phyloP scores from a whole-genome alignment of 331 rosid species.

The Pyracantha coccinea region DNA sequence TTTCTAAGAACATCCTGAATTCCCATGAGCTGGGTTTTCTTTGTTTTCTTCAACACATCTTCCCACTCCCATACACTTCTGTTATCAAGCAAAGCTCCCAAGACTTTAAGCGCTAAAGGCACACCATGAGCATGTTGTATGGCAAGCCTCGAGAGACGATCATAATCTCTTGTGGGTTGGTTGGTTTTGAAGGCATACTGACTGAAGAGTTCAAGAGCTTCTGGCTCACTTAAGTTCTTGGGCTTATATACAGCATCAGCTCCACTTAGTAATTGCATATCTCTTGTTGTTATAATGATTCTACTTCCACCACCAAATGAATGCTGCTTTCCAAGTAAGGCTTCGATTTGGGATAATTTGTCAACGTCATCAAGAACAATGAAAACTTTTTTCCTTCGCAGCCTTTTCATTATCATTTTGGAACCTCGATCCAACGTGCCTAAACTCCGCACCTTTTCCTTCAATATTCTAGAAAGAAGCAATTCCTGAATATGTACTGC shows the following conservation, averaged over 20 bases:
- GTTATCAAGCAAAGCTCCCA: neutral
- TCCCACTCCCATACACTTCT: neutral
- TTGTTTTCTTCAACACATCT: neutral
- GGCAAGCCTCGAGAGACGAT: neutral
- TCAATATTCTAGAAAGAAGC: too few species aligned
- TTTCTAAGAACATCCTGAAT: neutral
- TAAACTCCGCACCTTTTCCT: too few species aligned
- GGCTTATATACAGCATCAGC: neutral
- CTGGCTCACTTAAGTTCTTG: neutral
- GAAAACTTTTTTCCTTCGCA: neutral
- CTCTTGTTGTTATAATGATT: conserved; percentile 1
- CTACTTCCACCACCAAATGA: conserved; percentile 7
- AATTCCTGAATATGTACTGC: neutral
- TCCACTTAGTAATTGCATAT: neutral
- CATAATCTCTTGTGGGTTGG: neutral
- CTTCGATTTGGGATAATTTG: neutral
- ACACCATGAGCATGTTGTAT: neutral
- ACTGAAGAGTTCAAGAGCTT: neutral
- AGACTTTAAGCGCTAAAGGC: neutral
- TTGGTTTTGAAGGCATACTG: neutral
- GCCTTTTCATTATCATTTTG: neutral
- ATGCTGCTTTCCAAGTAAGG: neutral
- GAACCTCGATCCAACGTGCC: neutral
- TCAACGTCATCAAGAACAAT: conserved; percentile 8
- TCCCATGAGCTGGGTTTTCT: neutral